Conservation (phyloP, 2,329 filamentous ascomycete species). For the Phialocephala subalpina region DNA sequence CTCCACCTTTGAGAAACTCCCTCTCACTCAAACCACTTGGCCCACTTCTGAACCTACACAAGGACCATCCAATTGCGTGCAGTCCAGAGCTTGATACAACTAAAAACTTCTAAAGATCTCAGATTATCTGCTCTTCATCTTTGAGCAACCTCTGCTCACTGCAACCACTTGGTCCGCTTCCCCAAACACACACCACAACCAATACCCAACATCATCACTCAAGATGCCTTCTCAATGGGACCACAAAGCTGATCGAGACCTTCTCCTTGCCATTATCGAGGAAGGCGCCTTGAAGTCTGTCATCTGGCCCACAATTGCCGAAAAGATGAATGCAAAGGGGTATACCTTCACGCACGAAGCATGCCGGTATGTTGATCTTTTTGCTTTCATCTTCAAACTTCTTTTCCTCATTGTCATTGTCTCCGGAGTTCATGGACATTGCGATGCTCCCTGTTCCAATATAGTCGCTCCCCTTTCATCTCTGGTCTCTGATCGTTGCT, state of each 20-base stretch:
- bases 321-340: constrained; percentile 32
- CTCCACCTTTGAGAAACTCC: too few species aligned
- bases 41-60: too few species aligned
- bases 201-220: background rate
- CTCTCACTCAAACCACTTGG: too few species aligned
- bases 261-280: constrained; percentile 43
- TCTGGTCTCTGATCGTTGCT: too few species aligned
- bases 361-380: constrained; percentile 39
- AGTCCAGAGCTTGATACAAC: background rate
- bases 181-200: background rate
- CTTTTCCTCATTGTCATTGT: background rate
- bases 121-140: background rate
- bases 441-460: background rate
- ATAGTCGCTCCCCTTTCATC: background rate
- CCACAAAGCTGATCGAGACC: constrained; percentile 37
- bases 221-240: constrained; percentile 38
- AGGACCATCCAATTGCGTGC: background rate
- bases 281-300: constrained; percentile 35
- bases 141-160: background rate
- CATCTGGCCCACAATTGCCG: constrained; percentile 37
- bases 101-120: background rate
- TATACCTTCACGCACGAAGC: constrained; percentile 41
- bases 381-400: background rate
- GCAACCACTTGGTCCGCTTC: background rate
- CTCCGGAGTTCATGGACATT: background rate